Conservation (phyloP, 257 asterid genomes). For the Catharanthus roseus region DNA sequence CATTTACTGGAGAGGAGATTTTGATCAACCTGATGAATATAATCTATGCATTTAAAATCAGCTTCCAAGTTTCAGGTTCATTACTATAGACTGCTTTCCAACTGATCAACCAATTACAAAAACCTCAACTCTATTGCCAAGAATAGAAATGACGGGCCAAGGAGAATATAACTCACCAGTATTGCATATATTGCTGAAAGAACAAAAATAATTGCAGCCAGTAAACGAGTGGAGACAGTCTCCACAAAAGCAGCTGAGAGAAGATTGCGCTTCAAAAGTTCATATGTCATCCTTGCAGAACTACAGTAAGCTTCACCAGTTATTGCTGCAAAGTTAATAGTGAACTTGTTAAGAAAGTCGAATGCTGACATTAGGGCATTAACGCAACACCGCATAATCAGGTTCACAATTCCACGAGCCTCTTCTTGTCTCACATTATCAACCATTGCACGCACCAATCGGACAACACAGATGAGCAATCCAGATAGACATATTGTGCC, state of each 20-base stretch:
- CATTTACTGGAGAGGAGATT: neutral
- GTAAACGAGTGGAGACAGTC: slow-evolving; percentile 80
- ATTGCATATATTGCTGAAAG: slow-evolving; percentile 80
- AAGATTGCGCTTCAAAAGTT: slow-evolving; percentile 91
- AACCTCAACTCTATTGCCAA: neutral
- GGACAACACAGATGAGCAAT: slow-evolving; percentile 47
- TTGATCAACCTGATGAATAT: neutral
- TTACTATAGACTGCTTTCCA: neutral
- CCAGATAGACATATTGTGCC: slow-evolving; percentile 97
- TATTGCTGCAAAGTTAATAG: slow-evolving; percentile 83
- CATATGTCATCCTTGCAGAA: slow-evolving; percentile 84
- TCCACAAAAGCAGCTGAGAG: slow-evolving; percentile 85
- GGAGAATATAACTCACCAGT: slow-evolving; percentile 45
- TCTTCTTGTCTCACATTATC: slow-evolving; percentile 85
- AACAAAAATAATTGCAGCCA: slow-evolving; percentile 75
- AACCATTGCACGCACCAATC: slow-evolving; percentile 72
- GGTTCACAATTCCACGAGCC: slow-evolving; percentile 69
- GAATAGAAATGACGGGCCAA: neutral
- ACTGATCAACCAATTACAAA: neutral
- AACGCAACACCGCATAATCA: slow-evolving; percentile 69
- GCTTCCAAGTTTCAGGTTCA: neutral
- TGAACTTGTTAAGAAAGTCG: slow-evolving; percentile 89
- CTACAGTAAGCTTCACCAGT: slow-evolving; percentile 95
- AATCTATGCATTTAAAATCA: neutral
- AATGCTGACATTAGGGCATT: slow-evolving; percentile 59